These are phyloP conservation scores for Filobasidium floriforme DNA, from an alignment of 768 basidiomycete genomes.

Conservation along the genomic window DNA sequence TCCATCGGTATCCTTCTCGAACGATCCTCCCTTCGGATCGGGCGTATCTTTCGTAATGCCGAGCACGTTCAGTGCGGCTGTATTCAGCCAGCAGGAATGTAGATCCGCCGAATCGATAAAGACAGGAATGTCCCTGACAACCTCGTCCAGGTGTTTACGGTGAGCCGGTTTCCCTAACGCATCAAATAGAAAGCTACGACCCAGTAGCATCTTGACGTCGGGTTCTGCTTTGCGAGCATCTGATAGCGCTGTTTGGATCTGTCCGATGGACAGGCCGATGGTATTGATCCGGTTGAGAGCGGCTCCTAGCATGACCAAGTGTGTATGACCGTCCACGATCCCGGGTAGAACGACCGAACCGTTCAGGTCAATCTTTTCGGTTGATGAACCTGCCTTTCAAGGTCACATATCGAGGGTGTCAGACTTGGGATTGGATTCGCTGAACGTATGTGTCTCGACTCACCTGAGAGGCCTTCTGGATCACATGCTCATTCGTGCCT, in stretches of 20 bases:
- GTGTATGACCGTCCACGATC: slow-evolving; percentile 29
- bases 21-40: slow-evolving; percentile 25
- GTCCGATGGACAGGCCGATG: neutral
- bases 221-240: no score
- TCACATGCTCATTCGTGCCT: no score
- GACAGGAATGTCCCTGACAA: slow-evolving; percentile 25
- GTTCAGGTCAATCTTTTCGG: no score
- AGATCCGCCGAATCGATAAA: slow-evolving; percentile 28
- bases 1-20: slow-evolving; percentile 26
- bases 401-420: no score
- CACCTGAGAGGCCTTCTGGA: no score
- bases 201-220: no score
- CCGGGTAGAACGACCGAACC: slow-evolving; percentile 24
- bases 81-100: slow-evolving; percentile 27
- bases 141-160: slow-evolving; percentile 21
- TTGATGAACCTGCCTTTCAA: no score
- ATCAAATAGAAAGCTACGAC: no score
- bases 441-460: no score
- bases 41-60: slow-evolving; percentile 19
- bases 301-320: slow-evolving; percentile 25
- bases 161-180: neutral
- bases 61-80: slow-evolving; percentile 21
- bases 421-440: no score
- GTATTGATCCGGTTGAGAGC: slow-evolving; percentile 16
- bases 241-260: no score